Conservation (phyloP, 805 yeast genomes). For the Zygoascus flipseniorum region DNA sequence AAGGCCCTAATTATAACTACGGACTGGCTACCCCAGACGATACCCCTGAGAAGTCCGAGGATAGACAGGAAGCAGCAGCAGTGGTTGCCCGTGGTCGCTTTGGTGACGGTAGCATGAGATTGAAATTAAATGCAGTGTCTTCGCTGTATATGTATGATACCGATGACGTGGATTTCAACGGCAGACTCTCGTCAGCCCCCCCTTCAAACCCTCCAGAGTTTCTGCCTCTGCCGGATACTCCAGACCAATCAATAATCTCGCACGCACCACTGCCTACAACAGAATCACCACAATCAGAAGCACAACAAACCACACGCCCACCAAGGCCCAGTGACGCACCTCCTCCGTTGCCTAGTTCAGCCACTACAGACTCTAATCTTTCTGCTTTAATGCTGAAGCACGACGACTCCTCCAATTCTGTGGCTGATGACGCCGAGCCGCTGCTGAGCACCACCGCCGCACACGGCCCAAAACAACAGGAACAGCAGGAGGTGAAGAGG, state of each 20-base stretch:
- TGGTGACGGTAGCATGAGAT: neutral
- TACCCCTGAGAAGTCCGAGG: neutral
- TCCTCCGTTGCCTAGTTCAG: neutral
- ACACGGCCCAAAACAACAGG: neutral
- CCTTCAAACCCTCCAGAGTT: neutral
- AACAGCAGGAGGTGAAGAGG: neutral
- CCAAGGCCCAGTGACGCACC: neutral
- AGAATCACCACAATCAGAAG: neutral
- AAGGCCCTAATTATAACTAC: neutral
- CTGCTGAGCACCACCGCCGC: neutral
- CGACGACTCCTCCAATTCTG: neutral
- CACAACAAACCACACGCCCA: neutral
- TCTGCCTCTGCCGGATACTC: conserved; percentile 1
- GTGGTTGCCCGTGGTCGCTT: neutral
- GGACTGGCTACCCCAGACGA: neutral
- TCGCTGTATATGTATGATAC: neutral
- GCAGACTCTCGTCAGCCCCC: neutral
- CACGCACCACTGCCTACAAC: no score
- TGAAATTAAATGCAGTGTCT: neutral
- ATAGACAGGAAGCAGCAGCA: neutral
- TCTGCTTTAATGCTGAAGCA: neutral
- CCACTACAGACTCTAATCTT: neutral
- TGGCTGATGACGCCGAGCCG: neutral
- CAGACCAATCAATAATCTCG: neutral
- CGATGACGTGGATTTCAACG: neutral